A percentile compares a stretch with the other conserved stretches of the same genome.
phyloP scores from a whole-genome alignment of 2,329 filamentous ascomycete genomes.

The Paracoccidioides lutzii region DNA sequence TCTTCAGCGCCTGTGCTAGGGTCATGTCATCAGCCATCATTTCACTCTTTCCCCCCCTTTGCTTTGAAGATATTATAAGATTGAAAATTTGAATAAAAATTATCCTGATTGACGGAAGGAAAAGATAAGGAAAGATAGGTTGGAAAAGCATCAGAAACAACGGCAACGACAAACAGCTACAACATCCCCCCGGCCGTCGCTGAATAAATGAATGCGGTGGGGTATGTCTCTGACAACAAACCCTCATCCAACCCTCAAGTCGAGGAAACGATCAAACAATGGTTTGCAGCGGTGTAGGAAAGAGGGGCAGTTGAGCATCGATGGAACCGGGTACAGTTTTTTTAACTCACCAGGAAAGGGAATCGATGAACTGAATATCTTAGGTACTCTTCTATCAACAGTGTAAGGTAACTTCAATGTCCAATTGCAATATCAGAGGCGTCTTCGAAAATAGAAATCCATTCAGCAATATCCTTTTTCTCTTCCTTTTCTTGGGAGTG shows the following conservation, averaged over 20 bases:
- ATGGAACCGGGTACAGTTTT: too few species aligned
- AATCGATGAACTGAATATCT: too few species aligned
- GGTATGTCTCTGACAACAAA: too few species aligned
- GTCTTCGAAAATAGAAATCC: neutral
- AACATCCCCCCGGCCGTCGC: neutral
- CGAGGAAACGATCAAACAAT: neutral
- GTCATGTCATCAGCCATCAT: neutral
- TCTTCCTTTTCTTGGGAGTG: neutral
- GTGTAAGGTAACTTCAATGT: too few species aligned
- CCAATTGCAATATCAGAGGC: too few species aligned
- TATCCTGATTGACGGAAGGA: neutral
- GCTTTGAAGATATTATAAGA: too few species aligned
- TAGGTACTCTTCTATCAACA: too few species aligned
- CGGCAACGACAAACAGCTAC: neutral
- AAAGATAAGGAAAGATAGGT: neutral
- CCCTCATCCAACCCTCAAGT: neutral
- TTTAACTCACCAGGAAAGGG: too few species aligned
- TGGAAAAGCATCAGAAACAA: neutral
- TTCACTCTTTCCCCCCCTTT: neutral
- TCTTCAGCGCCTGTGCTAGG: neutral
- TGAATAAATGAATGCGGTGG: too few species aligned
- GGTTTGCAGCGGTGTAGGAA: too few species aligned
- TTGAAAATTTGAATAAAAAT: too few species aligned
- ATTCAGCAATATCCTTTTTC: neutral
- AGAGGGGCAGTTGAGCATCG: too few species aligned